Evolutionary conservation across 2,329 filamentous ascomycete genomes (phyloP), one percentile per base, ranked within the genome.

Genomic region (Fusarium sororula): DNA sequence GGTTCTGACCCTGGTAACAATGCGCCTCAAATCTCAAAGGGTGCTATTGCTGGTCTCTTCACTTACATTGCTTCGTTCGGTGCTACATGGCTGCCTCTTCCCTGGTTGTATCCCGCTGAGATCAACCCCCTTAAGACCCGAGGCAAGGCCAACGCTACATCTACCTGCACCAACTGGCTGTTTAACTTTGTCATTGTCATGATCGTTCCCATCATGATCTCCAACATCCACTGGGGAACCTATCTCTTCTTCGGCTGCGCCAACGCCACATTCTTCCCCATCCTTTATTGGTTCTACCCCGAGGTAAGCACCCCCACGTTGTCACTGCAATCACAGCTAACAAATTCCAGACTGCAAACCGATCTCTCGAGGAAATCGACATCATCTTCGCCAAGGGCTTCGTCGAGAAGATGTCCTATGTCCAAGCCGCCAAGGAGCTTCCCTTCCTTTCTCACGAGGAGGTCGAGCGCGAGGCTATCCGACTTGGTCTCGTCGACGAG

Each of bases 41-140:
- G 91, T 39, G 90, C 91, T 1, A 90, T 90, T 4, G 90, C 92
- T 6, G 91, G 90, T 64, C 82, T 93, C 18, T 93, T 93, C 82
- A 87, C 90, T 6, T 93, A 92, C 81, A 93, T 93, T 76, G 89
- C 90, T 9, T 90, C 90, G 63, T 93, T 92, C 72, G 91, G 90
- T 39, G 90, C 90, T 0, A 90, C 89, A 2, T 91, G 89, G 87
- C 79, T 92, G 12, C 90, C 90, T 22, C 85, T 91, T 30, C 90
- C 90, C 2, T 92, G 90, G 89, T 75, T 89, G 75, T 88, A 87
- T 71, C 85, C 88, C 4, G 87, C 88, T 47, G 86, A 89, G 73
- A 83, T 89, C 69, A 89, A 88, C 78, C 85, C 86, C 1, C 81
- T 87, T 57, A 83, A 85, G 78, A 87, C 84, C 22, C 78, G 85